These are phyloP conservation scores for Quercus alba DNA, from an alignment of 306 rosid genomes.

Conservation along the genomic window DNA sequence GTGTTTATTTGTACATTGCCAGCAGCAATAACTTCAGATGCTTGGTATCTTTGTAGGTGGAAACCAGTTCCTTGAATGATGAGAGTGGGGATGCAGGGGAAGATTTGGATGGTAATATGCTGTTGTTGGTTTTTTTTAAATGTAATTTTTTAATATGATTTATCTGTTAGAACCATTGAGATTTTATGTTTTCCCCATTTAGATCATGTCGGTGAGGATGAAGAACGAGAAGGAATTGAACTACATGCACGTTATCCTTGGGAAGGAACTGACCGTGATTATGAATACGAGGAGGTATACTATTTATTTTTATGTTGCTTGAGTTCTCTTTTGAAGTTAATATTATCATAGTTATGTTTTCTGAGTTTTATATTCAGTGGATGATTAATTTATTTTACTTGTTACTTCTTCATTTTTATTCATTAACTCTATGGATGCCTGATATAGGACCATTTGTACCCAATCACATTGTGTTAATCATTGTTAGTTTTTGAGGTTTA, in stretches of 20 bases:
- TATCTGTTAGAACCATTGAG: background rate
- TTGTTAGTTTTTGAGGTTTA: background rate
- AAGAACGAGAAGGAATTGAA: conserved; percentile 45
- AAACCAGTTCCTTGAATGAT: conserved; percentile 30
- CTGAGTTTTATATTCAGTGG: background rate
- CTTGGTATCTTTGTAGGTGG: conserved; percentile 31
- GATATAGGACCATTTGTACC: background rate
- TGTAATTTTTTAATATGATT: background rate
- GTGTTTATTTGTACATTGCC: background rate
- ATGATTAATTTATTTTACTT: background rate
- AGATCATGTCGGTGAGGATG: conserved; percentile 64
- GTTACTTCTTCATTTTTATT: background rate
- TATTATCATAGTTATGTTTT: background rate
- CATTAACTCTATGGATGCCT: background rate
- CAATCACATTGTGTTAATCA: background rate
- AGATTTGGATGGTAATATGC: conserved; percentile 37
- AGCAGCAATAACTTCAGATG: background rate
- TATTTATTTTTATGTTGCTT: background rate
- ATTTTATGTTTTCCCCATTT: conserved; percentile 10
- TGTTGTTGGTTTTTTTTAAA: background rate
- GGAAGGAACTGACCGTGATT: conserved; percentile 92
- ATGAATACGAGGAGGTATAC: conserved; percentile 77
- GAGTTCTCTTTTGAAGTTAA: background rate
- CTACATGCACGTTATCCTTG: conserved; percentile 62
- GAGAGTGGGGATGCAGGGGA: conserved; percentile 40